Base-by-base conservation (phyloP, 116 monocot species). In the Papilionanthe hybrid region DNA sequence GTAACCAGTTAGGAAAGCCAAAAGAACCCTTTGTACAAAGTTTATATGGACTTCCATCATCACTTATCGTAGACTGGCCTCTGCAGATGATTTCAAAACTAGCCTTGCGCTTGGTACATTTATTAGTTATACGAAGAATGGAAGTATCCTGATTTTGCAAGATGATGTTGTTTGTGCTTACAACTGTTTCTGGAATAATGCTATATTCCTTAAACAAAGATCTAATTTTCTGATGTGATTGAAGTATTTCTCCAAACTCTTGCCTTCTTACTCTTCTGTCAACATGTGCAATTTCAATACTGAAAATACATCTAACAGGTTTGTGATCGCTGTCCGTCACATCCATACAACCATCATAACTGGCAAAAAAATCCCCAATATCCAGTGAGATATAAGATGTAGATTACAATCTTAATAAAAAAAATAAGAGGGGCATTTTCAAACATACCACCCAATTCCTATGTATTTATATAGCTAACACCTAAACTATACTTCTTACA, bases 281-380 rank as follows among this genome's bases (percentile, higher is more conserved):
- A 45, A 87, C 83, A 74, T 81, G 86, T 22, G 98, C 90, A 85
- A 98, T 89, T 78, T 93, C 93, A 80, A 93, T 86, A 81, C 57
- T 86, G 77, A 94, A 85, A 75, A 86, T 88, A 82, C 98, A 98
- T 66, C 91, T 87, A 72, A 98, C 93, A 72, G 98, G 98, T 49
- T 98, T 98, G 84, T 94, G 98, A 84, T 98, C 98, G 75, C 98
- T 98, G 76, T 98, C 93, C 22, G 86, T 90, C 18, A 91, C 95
- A 85, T 94, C 93, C 98, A 98, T 93, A 77, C 95, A 98, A 55
- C 95, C 98, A 57, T 98, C 91, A 69, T 98, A 98, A 84, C 98
- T 98, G 77, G 42, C 20, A 79, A 43, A 83, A 77, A 41, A 17
- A 9, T 18, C 69, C 55, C n/a, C 42, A 30, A 44, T 66, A 8